Evolutionary conservation across 768 basidiomycete genomes (phyloP).

Genomic region (Agrocybe pediades): DNA sequence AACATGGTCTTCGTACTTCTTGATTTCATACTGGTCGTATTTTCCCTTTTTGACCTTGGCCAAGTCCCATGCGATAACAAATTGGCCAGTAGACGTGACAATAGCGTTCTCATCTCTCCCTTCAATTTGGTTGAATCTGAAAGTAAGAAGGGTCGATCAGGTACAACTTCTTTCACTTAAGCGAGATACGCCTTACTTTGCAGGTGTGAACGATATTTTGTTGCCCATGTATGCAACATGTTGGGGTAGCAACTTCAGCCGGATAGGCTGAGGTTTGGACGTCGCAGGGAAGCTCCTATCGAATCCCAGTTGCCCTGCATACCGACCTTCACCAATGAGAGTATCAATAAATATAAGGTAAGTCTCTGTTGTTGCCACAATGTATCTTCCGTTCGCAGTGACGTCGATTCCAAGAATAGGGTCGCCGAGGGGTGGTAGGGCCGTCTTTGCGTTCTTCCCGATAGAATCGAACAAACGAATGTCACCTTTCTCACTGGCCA

Average conservation of each 20-base stretch:
- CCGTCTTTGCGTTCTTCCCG: conserved; percentile 99
- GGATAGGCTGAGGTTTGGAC: conserved; percentile 87
- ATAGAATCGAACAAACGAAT: conserved; percentile 93
- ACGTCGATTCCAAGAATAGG: conserved; percentile 95
- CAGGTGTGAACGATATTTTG: conserved; percentile 86
- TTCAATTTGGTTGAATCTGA: conserved; percentile 90
- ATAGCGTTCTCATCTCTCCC: conserved; percentile 92
- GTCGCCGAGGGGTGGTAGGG: conserved; percentile 91
- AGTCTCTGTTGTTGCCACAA: conserved; percentile 94
- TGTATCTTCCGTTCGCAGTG: conserved; percentile 90
- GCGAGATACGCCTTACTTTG: conserved; percentile 58
- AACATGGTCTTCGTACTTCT: conserved; percentile 91
- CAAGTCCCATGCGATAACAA: conserved; percentile 97
- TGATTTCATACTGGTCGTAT: conserved; percentile 92
- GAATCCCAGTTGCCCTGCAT: conserved; percentile 83
- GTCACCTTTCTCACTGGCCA: conserved; percentile 96
- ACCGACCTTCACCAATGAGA: conserved; percentile 88
- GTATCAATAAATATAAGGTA: conserved; percentile 95
- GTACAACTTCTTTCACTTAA: conserved; percentile 2
- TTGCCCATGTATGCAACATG: conserved; percentile 95
- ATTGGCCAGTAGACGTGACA: conserved; percentile 91
- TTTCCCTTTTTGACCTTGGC: conserved; percentile 91
- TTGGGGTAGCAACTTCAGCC: conserved; percentile 85
- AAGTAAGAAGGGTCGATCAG: conserved; percentile 7
- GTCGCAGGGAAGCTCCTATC: conserved; percentile 95